Evolutionary conservation across 495 filamentous ascomycete genomes (phyloP), one percentile per base, ranked within the genome.

Genomic region (Trichoderma orchidacearum): DNA sequence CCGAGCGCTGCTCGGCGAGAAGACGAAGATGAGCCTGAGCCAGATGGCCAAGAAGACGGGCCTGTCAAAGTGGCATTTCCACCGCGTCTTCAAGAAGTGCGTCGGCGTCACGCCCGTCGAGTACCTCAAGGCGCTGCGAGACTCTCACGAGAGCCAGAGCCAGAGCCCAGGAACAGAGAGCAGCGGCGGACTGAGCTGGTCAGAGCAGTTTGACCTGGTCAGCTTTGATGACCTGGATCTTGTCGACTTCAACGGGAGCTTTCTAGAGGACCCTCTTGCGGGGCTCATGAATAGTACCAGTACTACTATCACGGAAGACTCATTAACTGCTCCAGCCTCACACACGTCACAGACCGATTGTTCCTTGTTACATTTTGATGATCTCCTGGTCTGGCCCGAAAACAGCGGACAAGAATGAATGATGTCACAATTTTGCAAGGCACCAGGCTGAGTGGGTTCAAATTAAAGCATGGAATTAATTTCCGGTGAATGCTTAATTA

Each of bases 11-110:
- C n/a, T n/a, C n/a, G 51, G 51, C 17, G 51, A 53, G 4, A n/a
- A n/a, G n/a, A 35, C 11, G 30, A 17, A 7, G 31, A 54, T 54
- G n/a, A 74, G 68, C 41, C 63, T 80, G 30, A 67, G 71, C 23
- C 69, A 75, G 25, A 63, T 85, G 55, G 81, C 83, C 17, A 68
- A 65, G 53, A 70, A 69, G 57, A 81, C 76, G 17, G 72, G 73
- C 3, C 62, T 84, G 56, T 83, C 80, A 17, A 70, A 80, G 48
- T 76, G 81, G 62, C 78, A 85, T 64, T 82, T 85, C 59, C 81
- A 81, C 66, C 76, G 82, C 34, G 69, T 83, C 30, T 85, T 85
- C 60, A 85, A 80, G 66, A 78, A 79, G 56, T 67, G 70, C 11
- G 75, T 69, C 54, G 79, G 81, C 55, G 62, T 82, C 35, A 84